Evolutionary conservation across 1,139 yeast species (phyloP), one percentile per base, ranked within the genome.

Genomic region (Magnusiomyces sp.): DNA sequence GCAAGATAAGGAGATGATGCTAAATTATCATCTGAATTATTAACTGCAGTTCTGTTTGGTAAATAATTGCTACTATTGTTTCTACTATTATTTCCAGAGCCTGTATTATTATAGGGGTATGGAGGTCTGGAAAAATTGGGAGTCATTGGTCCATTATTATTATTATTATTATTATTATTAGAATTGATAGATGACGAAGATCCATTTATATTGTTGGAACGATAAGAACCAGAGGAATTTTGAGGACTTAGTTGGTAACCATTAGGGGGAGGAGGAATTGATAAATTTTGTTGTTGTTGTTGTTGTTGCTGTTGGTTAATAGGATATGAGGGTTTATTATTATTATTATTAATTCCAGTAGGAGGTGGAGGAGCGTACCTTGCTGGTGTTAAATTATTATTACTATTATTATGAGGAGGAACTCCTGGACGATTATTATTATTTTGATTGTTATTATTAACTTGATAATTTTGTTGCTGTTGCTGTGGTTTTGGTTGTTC

Each of bases 121-220:
- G 46, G 46, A 9, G 46, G 46, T 36, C 46, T 20, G 2, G 46
- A 44, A 36, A 44, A 43, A 32, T 43, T 43, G 5, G 40, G 46
- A 9, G 33, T 43, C 19, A 39, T 33, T 3, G 46, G 46, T 4
- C 33, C 36, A 16, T n/a, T 16, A 20, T n/a, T n/a, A 19, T 14
- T 13, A 31, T 16, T n/a, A n/a, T n/a, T n/a, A n/a, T n/a, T n/a
- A n/a, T n/a, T n/a, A 19, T 14, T 13, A 31, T 16, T n/a, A n/a
- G 38, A 39, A 14, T 17, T 14, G 36, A 42, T 10, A 13, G 43
- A 40, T 14, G 16, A 11, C 11, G 34, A 27, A 29, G 45, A 32
- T 2, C 38, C 17, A 19, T 32, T 39, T 19, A n/a, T 2, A 6
- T 7, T 7, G 7, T 23, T 23, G 7, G 29, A 23, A 6, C 40